phyloP scores from a whole-genome alignment of 441 rosid genomes.

The Flueggea neowawraea region DNA sequence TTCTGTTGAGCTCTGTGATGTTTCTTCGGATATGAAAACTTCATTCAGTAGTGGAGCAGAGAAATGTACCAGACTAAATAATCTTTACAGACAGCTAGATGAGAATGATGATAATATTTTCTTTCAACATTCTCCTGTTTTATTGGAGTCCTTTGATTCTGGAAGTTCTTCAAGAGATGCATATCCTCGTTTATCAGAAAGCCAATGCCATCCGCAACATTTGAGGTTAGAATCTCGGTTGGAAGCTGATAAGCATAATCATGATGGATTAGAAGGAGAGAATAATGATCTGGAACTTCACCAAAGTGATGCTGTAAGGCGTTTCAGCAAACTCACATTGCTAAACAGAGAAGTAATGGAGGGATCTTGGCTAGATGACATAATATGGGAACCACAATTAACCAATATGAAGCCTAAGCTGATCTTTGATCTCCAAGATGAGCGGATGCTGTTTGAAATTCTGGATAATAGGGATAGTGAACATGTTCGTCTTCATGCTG shows the following conservation, averaged over 20 bases:
- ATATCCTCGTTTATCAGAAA: conserved; percentile 24
- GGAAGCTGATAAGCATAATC: conserved; percentile 32
- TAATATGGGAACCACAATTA: conserved; percentile 76
- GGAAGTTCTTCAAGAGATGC: conserved; percentile 27
- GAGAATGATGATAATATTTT: conserved; percentile 33
- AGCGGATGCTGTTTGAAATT: conserved; percentile 95
- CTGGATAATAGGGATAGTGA: conserved; percentile 63
- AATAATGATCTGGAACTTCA: conserved; percentile 28
- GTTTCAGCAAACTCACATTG: conserved; percentile 45
- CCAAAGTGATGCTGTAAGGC: conserved; percentile 44
- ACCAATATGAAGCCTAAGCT: conserved; percentile 62
- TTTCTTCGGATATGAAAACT: conserved; percentile 32
- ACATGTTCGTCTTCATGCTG: conserved; percentile 83
- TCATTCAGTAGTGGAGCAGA: conserved; percentile 34
- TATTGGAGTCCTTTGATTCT: conserved; percentile 55
- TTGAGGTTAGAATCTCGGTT: conserved; percentile 72
- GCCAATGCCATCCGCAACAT: conserved; percentile 81
- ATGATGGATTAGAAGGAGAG: conserved; percentile 30
- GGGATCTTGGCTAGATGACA: conserved; percentile 83
- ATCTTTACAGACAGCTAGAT: conserved; percentile 17
- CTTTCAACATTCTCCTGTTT: conserved; percentile 37
- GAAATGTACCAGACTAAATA: conserved; percentile 18
- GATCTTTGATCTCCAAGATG: conserved; percentile 93
- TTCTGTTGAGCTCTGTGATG: conserved; percentile 43
- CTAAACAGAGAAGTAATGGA: conserved; percentile 63